Evolutionary conservation across 495 filamentous ascomycete genomes (phyloP), one percentile per base, ranked within the genome.

Genomic region (Aspergillus ostianus): DNA sequence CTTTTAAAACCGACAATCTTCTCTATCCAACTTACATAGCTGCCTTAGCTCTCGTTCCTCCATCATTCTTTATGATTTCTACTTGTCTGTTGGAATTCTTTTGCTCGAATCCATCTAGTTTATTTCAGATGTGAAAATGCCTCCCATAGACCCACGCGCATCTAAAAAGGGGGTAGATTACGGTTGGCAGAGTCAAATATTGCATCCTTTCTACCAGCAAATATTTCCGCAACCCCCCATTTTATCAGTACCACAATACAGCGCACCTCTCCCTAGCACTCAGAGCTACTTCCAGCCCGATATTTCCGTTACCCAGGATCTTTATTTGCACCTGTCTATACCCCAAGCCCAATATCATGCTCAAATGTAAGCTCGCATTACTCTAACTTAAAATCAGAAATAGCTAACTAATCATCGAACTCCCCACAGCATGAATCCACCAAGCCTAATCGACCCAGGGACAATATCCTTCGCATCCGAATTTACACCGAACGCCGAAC

Each of bases 401-500:
- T 10, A 23, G 44, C 12, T 13, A n/a, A 30, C 63, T 64, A 41
- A 63, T 46, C 45, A 21, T 53, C 12, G 21, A 46, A 27, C 12
- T 50, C 32, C 9, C 9, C 44, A 17, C 58, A 73, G 68, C 47
- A 61, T 65, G 50, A 63, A 67, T 47, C 49, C 63, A 41, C 69
- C 67, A 48, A 60, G 66, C 27, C 64, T 75, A 49, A 55, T 69
- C 47, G 50, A 67, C 18, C 53, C 64, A 17, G 68, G 72, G 7
- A 61, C 72, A 30, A 60, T 70, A 1, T 76, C 71, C 57, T 73
- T 69, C 30, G 63, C 73, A 32, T 60, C 70, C 48, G 66, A 73
- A 47, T 68, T 70, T 47, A 57, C 67, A 1, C 64, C 63, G 7
- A 10, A 51, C 64, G 36, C 36, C 10, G 64, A 81, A 69, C 82